Conservation (phyloP, 768 basidiomycete genomes). For the Pleurotus tuoliensis region DNA sequence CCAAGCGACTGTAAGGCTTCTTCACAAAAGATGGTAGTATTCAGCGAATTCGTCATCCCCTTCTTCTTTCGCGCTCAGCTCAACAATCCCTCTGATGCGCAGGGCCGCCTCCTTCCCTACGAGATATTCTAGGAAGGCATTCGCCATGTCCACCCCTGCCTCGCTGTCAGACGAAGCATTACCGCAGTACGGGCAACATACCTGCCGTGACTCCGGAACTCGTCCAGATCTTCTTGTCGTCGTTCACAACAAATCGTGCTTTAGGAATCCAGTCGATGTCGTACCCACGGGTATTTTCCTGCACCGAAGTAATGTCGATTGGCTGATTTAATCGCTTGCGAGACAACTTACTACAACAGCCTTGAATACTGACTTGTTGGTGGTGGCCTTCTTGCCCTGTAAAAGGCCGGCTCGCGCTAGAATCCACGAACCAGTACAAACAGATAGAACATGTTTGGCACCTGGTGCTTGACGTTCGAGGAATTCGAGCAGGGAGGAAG, state of each 20-base stretch:
- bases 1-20: not conserved
- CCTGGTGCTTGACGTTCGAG: slow-evolving; percentile 21
- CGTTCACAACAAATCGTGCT: slow-evolving; percentile 26
- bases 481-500: slow-evolving; percentile 16
- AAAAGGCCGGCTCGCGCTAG: slow-evolving; percentile 29
- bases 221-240: slow-evolving; percentile 29
- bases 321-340: not conserved
- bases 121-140: slow-evolving; percentile 21
- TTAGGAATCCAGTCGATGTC: slow-evolving; percentile 23
- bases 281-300: slow-evolving; percentile 9
- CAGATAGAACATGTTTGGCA: slow-evolving; percentile 28
- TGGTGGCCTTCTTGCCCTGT: slow-evolving; percentile 30
- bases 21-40: slow-evolving; percentile 21
- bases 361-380: slow-evolving; percentile 29
- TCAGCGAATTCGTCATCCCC: not conserved
- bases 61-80: not conserved
- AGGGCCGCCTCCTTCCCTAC: slow-evolving; percentile 13
- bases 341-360: slow-evolving; percentile 16
- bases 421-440: slow-evolving; percentile 28
- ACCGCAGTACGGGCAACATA: not conserved
- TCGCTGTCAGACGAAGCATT: not conserved
- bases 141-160: slow-evolving; percentile 26
- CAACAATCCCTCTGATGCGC: not conserved
- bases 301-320: too few relatives aligned
- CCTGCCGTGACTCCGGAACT: slow-evolving; percentile 27